These are phyloP conservation scores for Geotrichum ghanense DNA, from an alignment of 805 yeast species.

Conservation along the genomic window DNA sequence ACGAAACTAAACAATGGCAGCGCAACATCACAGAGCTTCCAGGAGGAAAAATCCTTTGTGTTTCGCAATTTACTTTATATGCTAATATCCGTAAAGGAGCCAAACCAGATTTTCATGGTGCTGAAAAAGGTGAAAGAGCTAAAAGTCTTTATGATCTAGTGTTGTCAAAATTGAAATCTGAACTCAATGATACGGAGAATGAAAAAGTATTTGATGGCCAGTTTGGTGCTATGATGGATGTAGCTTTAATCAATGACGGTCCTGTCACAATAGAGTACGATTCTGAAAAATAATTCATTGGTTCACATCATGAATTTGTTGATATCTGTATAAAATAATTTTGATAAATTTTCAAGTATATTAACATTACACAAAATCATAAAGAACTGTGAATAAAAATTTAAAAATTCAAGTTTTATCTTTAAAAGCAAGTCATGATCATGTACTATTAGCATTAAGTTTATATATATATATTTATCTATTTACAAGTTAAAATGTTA, in stretches of 20 bases:
- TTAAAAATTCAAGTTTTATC: too few species aligned
- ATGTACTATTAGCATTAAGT: background rate
- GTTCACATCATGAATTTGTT: too few species aligned
- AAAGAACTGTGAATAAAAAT: background rate
- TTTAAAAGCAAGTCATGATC: background rate
- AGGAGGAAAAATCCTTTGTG: conserved; percentile 64
- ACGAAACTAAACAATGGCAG: conserved; percentile 68
- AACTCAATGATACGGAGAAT: conserved; percentile 31
- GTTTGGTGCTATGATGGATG: conserved; percentile 98
- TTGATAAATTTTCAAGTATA: too few species aligned
- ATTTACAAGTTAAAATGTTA: background rate
- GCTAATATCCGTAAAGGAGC: conserved; percentile 84
- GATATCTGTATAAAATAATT: too few species aligned
- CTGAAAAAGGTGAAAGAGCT: conserved; percentile 68
- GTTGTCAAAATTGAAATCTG: conserved; percentile 24
- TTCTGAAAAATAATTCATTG: conserved; percentile 33
- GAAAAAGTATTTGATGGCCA: conserved; percentile 73
- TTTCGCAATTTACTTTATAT: conserved; percentile 85
- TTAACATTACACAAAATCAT: too few species aligned
- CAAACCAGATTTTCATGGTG: conserved; percentile 89
- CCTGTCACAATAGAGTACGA: conserved; percentile 85
- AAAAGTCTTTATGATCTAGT: conserved; percentile 36
- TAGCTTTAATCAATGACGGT: conserved; percentile 77
- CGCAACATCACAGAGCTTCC: conserved; percentile 46
- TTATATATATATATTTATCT: background rate